phyloP scores from a whole-genome alignment of 23 red algal genomes.

The Gracilaria gracilis region DNA sequence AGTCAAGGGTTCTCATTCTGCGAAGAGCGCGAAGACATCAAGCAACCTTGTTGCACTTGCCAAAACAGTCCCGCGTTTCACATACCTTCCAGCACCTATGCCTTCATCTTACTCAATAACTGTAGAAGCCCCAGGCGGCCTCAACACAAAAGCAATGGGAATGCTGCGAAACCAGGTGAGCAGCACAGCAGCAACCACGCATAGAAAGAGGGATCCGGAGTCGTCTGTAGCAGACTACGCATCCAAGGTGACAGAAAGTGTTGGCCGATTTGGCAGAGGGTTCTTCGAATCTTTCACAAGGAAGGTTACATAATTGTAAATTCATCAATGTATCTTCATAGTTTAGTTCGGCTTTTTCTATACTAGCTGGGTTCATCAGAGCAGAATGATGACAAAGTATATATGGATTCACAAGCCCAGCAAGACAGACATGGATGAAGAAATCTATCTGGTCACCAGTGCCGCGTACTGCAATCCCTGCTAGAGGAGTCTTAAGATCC shows the following conservation, averaged over 20 bases:
- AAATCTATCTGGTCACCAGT: too few species aligned
- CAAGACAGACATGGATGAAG: too few species aligned
- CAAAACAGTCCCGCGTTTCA: constrained; percentile 67
- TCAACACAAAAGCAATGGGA: constrained; percentile 31
- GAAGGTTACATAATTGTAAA: constrained; percentile 46
- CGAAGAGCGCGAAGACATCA: constrained; percentile 14
- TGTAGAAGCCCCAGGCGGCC: constrained; percentile 16
- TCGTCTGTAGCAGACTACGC: constrained; percentile 67
- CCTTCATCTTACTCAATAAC: constrained; percentile 75
- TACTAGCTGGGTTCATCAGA: too few species aligned
- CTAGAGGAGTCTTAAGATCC: too few species aligned
- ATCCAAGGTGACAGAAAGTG: constrained; percentile 66
- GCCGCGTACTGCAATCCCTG: too few species aligned
- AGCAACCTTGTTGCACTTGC: constrained; percentile 63
- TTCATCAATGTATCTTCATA: not conserved
- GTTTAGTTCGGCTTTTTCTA: not conserved
- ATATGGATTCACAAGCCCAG: too few species aligned
- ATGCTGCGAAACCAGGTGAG: constrained; percentile 30
- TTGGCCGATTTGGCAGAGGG: constrained; percentile 68
- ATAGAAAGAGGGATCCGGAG: constrained; percentile 35
- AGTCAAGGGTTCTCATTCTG: not conserved
- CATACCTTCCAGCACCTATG: constrained; percentile 81
- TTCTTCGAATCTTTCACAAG: constrained; percentile 74
- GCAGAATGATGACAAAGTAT: too few species aligned
- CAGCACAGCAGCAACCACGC: not conserved